Conservation (phyloP, 1,139 yeast genomes). For the Lodderomyces beijingensis region DNA sequence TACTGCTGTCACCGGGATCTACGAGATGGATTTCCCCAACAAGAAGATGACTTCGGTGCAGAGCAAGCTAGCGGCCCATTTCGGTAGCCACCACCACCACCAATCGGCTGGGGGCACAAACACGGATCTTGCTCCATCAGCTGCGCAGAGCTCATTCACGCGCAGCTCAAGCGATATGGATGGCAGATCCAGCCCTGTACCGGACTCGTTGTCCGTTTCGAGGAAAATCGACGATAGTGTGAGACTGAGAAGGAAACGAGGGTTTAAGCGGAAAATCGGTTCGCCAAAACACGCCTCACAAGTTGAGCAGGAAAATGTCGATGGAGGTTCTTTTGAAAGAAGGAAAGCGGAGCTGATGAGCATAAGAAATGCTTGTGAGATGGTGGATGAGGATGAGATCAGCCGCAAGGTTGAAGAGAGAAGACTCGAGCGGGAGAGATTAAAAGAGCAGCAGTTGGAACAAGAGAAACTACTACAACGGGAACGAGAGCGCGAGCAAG, state of each 20-base stretch:
- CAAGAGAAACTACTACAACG: constrained; percentile 1
- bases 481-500: constrained; percentile 1
- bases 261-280: constrained; percentile 36
- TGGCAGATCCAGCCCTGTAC: constrained; percentile 6
- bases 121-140: constrained; percentile 2
- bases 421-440: constrained; percentile 1
- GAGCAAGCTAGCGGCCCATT: constrained; percentile 11
- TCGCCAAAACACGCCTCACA: constrained; percentile 33
- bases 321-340: not conserved
- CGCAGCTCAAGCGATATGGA: constrained; percentile 10
- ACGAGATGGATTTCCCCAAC: constrained; percentile 14
- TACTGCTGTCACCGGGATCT: constrained; percentile 8
- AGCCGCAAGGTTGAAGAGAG: constrained; percentile 22
- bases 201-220: constrained; percentile 4
- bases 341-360: not conserved
- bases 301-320: not conserved
- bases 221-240: constrained; percentile 2
- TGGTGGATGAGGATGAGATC: constrained; percentile 21
- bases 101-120: constrained; percentile 11
- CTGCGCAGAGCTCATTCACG: constrained; percentile 6
- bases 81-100: too few relatives aligned
- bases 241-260: constrained; percentile 24
- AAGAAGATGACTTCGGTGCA: constrained; percentile 18
- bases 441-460: not conserved
- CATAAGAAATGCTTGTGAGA: constrained; percentile 10